Evolutionary conservation across 2,329 filamentous ascomycete species (phyloP), one percentile per base, ranked within the genome.

Genomic region (Chaetomium sp.): DNA sequence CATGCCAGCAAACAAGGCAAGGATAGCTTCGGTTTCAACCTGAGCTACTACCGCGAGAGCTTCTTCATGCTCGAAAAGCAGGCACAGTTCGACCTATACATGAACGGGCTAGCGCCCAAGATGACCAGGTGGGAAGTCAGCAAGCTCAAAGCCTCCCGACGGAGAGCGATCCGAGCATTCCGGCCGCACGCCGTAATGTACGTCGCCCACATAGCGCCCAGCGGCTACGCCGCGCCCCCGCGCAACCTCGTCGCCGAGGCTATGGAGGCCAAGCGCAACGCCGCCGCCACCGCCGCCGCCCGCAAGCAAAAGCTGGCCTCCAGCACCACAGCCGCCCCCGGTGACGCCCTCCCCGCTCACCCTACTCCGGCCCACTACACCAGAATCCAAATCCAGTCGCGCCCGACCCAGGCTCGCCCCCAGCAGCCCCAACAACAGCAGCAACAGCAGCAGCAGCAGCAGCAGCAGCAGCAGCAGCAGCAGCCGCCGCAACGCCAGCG

Each of bases 1-100:
- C n/a, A 33, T 19, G 12, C 54, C 21, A n/a, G 19, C 25, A 58
- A 35, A 10, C 4, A 1, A 6, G 56, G 35, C 49, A 50, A 59
- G 13, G 49, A 63, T n/a, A 29, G 23, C 54, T 3, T 2, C 1
- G 61, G 61, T 0, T n/a, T 33, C 8, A 64, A 64, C 62, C 13
- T 60, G 10, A 56, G 57, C 38, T 64, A 59, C 50, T 64, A 64
- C 51, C 27, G 57, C 23, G 25, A 60, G 9, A 3, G 50, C n/a
- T 64, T 59, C 31, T 56, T 50, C 27, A 3, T 21, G 1, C 62
- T 60, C 27, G 29, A 59, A 42, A 8, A 42, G 8, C 57, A 64
- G 19, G 29, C n/a, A 9, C 62, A 61, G 51, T 67, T 51, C 51
- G 54, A 67, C 53, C 63, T 67, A 27, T 65, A 63, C 63, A 25